Base-by-base conservation (phyloP, 1,284 basidiomycete species). In the Spongiforma sp. region DNA sequence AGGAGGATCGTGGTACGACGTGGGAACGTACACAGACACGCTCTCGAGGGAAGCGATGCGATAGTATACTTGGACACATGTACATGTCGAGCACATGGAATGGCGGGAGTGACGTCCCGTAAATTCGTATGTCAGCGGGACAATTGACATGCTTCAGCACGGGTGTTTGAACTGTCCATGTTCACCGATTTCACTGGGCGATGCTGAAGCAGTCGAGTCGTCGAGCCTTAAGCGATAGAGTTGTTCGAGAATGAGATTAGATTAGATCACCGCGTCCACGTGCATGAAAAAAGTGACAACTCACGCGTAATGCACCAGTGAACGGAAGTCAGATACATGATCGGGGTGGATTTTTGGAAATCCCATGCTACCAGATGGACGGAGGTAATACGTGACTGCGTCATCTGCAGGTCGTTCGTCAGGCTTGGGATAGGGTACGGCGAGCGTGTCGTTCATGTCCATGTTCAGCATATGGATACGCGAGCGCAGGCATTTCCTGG, bases 401-500 rank as follows among this genome's bases (percentile, higher is more conserved):
- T 64, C 46, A 0, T 53, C 11, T 8, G 1, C 10, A 0, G 71
- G 62, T 15, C 60, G 67, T 15, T 21, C 41, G 1, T 61, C 48
- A 0, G 68, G 59, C 53, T 64, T 62, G 3, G 74, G 74, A 46
- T 75, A 79, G 0, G 69, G 66, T 2, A 68, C 54, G 53, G 62
- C 36, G 39, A 52, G 64, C 63, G 30, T 53, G n/a, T 1, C 1
- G n/a, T 50, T 75, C 67, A 68, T 73, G 28, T 17, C 65, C 77
- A 3, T 80, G 71, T 8, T 69, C 52, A 1, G 79, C 79, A 57
- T 75, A 81, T 0, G 75, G 17, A 5, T 73, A 61, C 0, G 66
- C 61, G 5, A 79, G 63, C 0, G 70, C 46, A 1, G 80, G 79
- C 6, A 71, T 67, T 39, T 80, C 79, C 14, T 78, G 73, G 26